A percentile compares a stretch with the other conserved stretches of the same genome.
phyloP scores from a whole-genome alignment of 1,284 basidiomycete genomes.

The Naganishia sp. region DNA sequence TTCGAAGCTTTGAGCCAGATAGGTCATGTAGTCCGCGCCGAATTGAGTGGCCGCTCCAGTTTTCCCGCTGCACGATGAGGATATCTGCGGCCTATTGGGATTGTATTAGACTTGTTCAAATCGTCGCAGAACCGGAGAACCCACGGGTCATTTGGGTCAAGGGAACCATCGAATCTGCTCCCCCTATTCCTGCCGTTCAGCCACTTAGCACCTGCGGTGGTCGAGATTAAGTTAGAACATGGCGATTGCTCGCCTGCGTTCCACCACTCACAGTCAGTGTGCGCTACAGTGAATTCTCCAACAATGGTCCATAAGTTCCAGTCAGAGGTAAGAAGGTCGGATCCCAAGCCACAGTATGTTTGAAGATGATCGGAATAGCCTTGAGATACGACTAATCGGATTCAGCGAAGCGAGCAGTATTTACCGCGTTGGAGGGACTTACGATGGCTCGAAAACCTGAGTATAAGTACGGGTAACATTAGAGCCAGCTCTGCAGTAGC shows the following conservation, averaged over 20 bases:
- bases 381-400: slow-evolving; percentile 40
- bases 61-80: slow-evolving; percentile 68
- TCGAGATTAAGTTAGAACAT: not conserved
- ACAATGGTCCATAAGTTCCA: slow-evolving; percentile 71
- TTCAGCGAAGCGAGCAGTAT: not conserved
- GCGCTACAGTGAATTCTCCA: slow-evolving; percentile 78
- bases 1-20: slow-evolving; percentile 78
- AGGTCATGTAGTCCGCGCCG: slow-evolving; percentile 72
- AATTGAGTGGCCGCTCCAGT: slow-evolving; percentile 72
- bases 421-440: not conserved
- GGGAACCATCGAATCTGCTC: slow-evolving; percentile 72
- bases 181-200: slow-evolving; percentile 69
- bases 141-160: slow-evolving; percentile 39
- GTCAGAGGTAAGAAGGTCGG: slow-evolving; percentile 58
- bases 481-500: not conserved
- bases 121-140: slow-evolving; percentile 36
- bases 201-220: slow-evolving; percentile 44
- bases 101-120: no score
- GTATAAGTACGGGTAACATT: not conserved
- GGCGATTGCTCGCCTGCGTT: not conserved
- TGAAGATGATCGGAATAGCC: slow-evolving; percentile 46
- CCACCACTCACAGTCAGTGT: slow-evolving; percentile 71
- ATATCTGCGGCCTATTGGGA: slow-evolving; percentile 38
- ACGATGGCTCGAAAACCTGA: slow-evolving; percentile 29
- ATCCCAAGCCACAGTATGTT: slow-evolving; percentile 61